Evolutionary conservation across 495 filamentous ascomycete species (phyloP), one percentile per base, ranked within the genome.

Genomic region (Penicillium daleae): DNA sequence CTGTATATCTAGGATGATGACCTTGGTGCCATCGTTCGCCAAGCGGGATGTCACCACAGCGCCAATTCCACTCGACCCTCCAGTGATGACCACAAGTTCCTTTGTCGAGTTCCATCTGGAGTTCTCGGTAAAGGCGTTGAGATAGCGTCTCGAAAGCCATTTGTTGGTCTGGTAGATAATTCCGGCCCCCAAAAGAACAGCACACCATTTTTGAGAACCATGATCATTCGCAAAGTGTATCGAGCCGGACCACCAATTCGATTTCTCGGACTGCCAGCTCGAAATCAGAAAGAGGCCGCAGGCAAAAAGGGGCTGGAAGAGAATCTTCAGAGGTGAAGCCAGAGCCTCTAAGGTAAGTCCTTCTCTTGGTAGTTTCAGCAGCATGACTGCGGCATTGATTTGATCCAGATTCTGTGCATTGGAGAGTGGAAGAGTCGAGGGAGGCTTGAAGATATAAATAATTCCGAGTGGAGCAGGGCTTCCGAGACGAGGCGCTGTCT

Each of bases 1-100:
- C 12, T 49, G 46, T 26, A 49, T 49, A 49, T 49, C 46, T 0
- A 49, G 46, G 46, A 49, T 49, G 4, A 49, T 49, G 46, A 49
- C 46, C 24, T 49, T 49, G 24, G 24, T 49, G 1, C 46, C 22
- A 27, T 49, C 24, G 2, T 49, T 49, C 17, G 46, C 10, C 24
- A 49, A 49, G 24, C 46, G 46, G 6, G 46, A 49, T 27, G 46
- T 27, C 12, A 49, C 46, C 46, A 24, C 46, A 27, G 46, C 46
- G 15, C 46, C 46, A 49, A 49, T 49, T 27, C 46, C 46, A 27
- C 46, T 49, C 6, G 46, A 49, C 6, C 46, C 46, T 17, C 46
- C 46, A 6, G 46, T 49, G 19, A 49, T 26, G 46, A 49, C 24
- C 22, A 27, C 24, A 15, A 49, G 10, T 27, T 49, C 46, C 12